Evolutionary conservation across 2,329 filamentous ascomycete genomes (phyloP).

Genomic region (Fusarium falciforme): DNA sequence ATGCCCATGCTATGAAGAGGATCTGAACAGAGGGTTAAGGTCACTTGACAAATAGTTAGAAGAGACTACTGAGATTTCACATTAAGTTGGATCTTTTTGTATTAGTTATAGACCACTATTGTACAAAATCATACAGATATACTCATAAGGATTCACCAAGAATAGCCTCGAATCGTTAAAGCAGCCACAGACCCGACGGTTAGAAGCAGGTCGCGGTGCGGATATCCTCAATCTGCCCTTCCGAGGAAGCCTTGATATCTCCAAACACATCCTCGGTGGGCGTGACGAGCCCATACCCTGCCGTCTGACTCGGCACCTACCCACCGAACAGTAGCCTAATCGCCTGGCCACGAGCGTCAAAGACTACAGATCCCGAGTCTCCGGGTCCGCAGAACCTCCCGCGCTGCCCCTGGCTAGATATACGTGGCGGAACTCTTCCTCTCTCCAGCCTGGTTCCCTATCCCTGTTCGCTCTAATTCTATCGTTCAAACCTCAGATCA

Average conservation of each 20-base stretch:
- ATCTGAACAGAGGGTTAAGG: neutral
- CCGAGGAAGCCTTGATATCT: neutral
- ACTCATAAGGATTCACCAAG: neutral
- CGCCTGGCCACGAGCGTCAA: neutral
- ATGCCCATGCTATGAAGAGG: neutral
- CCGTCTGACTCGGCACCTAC: neutral
- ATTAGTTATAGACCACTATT: neutral
- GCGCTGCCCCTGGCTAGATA: neutral
- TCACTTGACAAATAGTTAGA: neutral
- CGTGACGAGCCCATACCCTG: neutral
- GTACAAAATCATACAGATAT: too few relatives aligned
- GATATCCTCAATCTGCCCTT: neutral
- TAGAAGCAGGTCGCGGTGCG: neutral
- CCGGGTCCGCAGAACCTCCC: neutral
- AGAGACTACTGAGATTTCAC: neutral
- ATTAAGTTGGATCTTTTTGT: neutral
- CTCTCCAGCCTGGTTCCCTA: too few relatives aligned
- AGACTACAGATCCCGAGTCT: neutral
- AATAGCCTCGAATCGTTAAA: neutral
- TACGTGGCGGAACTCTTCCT: too few relatives aligned
- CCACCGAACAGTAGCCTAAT: neutral
- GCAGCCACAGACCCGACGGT: neutral
- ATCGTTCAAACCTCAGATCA: too few relatives aligned
- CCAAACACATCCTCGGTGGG: neutral
- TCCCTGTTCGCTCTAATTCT: too few relatives aligned